Base-by-base conservation (phyloP, 1,139 yeast genomes). In the Pichia terricola region DNA sequence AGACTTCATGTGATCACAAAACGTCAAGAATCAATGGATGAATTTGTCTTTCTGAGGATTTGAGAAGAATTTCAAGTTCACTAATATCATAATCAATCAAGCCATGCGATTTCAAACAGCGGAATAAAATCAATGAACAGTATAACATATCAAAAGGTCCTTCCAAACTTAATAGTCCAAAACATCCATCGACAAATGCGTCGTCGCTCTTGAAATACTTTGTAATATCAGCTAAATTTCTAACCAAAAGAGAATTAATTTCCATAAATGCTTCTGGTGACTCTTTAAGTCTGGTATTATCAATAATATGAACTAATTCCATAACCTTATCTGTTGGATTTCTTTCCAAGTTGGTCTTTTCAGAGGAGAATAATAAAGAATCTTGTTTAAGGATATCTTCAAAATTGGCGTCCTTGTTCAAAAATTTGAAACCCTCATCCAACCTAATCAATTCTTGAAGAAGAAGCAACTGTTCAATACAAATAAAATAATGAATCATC, bases 311-410 rank as follows among this genome's bases (percentile, higher is more conserved):
- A 26, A 43, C 40, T 22, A 50, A 39, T 25, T 48, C 46, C 3
- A 44, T 28, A 1, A 52, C 41, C 25, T 46, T 46, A 8, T 40
- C 42, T 7, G 68, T 55, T 31, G 62, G 64, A 49, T 69, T 68
- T 48, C 70, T 60, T 56, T 70, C 77, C 28, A 75, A 66, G 49
- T 77, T 77, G 43, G 69, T 70, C 54, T 69, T 74, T 53, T 77
- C 84, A 3, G 64, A 55, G 8, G 72, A 69, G 54, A 77, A 77
- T 38, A 77, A 55, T 3, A 64, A 61, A 5, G 36, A 41, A 37
- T 50, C 50, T 3, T 48, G 48, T 4, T 42, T 36, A 26, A 45
- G 41, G 26, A 43, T 40, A 28, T 40, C 46, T 11, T 31, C 38
- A 42, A 48, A 43, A 26, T 42, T 48, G 33, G 41, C 50, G 10